These are phyloP conservation scores for Metschnikowia chrysomelidarum DNA, from an alignment of 805 yeast species.

Conservation along the genomic window DNA sequence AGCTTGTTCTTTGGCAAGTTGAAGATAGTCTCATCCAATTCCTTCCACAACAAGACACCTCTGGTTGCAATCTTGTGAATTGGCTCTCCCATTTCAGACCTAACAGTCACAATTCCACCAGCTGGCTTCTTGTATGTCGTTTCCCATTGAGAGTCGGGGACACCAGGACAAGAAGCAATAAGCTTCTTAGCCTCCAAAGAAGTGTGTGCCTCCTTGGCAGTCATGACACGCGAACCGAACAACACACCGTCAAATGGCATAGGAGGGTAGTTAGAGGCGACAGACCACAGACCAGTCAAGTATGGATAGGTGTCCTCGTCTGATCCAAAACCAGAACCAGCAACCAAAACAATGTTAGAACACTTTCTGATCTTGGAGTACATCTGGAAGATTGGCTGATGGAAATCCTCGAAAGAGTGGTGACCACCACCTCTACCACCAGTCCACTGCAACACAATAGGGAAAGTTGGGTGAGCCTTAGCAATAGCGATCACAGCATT, in stretches of 20 bases:
- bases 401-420: constrained; percentile 99
- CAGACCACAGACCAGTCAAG: constrained; percentile 97
- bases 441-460: constrained; percentile 98
- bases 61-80: constrained; percentile 98
- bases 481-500: constrained; percentile 86
- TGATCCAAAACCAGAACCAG: constrained; percentile 98
- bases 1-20: constrained; percentile 85
- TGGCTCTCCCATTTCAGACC: constrained; percentile 99
- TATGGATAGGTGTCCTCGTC: constrained; percentile 97
- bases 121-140: constrained; percentile 90
- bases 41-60: constrained; percentile 97
- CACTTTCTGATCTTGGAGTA: constrained; percentile 92
- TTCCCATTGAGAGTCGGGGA: constrained; percentile 87
- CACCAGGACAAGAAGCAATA: constrained; percentile 89
- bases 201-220: constrained; percentile 93
- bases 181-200: constrained; percentile 92
- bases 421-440: constrained; percentile 99
- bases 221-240: constrained; percentile 96
- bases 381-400: constrained; percentile 94
- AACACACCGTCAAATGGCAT: constrained; percentile 99
- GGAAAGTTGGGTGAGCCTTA: constrained; percentile 93
- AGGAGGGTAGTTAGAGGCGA: constrained; percentile 81
- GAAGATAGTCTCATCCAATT: constrained; percentile 92
- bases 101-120: constrained; percentile 95
- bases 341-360: constrained; percentile 83